Base-by-base conservation (phyloP, 352 stramenopile species). In the Paralagenidium karlingii region DNA sequence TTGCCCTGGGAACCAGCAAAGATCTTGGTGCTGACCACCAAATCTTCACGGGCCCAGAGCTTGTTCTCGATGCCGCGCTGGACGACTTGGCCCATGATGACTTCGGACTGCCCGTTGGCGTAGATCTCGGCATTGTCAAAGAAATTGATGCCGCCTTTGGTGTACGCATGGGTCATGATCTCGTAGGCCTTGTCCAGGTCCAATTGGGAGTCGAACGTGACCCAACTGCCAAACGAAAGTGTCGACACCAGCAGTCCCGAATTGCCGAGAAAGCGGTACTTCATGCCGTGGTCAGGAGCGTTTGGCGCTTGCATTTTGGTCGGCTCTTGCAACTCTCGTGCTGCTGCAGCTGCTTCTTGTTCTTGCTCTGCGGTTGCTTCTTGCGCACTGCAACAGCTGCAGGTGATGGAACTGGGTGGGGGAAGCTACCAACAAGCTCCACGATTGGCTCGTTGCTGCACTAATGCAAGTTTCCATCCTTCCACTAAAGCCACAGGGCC, bases 1-100 rank as follows among this genome's bases (percentile, higher is more conserved):
- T 49, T 49, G 21, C 44, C 33, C 29, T 54, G 50, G 36, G 49
- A 58, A 21, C 66, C 60, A 24, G 75, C 60, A 43, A 75, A 76
- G 49, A 86, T 67, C 58, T 83, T 83, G 26, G 71, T 83, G 12
- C 54, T 69, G 43, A 83, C 55, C 12, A 85, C 58, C 13, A 85
- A 51, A 18, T 86, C 63, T 19, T 83, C 68, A 13, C 69, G 60
- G 10, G 45, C 51, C 55, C 55, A 74, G 12, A 63, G 21, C 11
- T 46, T 50, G 19, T 51, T 57, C 53, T 79, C 53, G 11, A 82
- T 54, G 24, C 63, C 61, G 10, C 57, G 50, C 42, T 76, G 69
- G 8, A 84, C 47, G 7, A 71, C 47, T 39, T 71, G 60, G 18
- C 68, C 69, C 53, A 78, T 82, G 40, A 71, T 67, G 31, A 59